Percentiles rank a stretch among this genome's conserved stretches.
These are phyloP conservation scores for Staphylotrichum tortipilum DNA, from an alignment of 495 filamentous ascomycete genomes.

Conservation along the genomic window DNA sequence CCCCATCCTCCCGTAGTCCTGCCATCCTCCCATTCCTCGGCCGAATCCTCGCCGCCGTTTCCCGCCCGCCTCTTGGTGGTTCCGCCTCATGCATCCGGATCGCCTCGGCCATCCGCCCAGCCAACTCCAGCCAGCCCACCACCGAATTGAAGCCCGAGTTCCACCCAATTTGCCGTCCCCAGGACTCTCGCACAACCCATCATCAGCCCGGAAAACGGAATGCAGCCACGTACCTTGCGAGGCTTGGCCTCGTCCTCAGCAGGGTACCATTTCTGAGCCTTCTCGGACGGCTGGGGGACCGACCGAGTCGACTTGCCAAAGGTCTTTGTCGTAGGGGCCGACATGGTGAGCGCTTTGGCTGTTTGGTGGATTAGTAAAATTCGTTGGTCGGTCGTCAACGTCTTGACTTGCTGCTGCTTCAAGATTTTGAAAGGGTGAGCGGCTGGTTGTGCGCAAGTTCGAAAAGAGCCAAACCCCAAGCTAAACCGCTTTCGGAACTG, in stretches of 20 bases:
- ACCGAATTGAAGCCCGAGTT: conserved; percentile 4
- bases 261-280: conserved; percentile 99
- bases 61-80: not conserved
- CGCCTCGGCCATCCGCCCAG: not conserved
- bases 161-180: conserved; percentile 11
- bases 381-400: conserved; percentile 30
- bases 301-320: conserved; percentile 95
- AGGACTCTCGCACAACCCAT: conserved; percentile 3
- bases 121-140: conserved; percentile 3
- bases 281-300: conserved; percentile 72
- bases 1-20: not conserved
- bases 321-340: conserved; percentile 73
- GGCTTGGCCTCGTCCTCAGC: conserved; percentile 83
- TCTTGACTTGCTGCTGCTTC: conserved; percentile 22
- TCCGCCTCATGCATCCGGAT: not conserved
- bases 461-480: conserved; percentile 30
- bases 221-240: conserved; percentile 71
- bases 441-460: conserved; percentile 28
- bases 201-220: conserved; percentile 5
- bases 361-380: conserved; percentile 32
- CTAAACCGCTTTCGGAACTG: conserved; percentile 24
- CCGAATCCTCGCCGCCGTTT: not conserved
- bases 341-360: conserved; percentile 51
- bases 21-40: conserved; percentile 1
- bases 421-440: conserved; percentile 30